Evolutionary conservation across 148 eudicot species (phyloP).

Genomic region (Limonium bicolor): DNA sequence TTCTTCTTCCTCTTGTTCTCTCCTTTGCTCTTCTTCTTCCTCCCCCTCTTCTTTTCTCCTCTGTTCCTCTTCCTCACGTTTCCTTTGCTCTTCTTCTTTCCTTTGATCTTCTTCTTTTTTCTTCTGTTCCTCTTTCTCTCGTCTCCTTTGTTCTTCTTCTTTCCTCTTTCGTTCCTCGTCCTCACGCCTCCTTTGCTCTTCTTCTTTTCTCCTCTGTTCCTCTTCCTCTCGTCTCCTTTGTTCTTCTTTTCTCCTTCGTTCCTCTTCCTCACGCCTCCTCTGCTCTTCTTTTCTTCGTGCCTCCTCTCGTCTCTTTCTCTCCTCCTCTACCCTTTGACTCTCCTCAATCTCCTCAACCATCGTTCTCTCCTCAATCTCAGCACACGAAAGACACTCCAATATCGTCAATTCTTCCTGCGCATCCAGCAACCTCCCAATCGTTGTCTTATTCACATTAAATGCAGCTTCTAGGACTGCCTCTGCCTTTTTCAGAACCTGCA

Average conservation of each 20-base stretch:
- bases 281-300: neutral
- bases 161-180: constrained; percentile 1
- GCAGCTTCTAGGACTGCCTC: constrained; percentile 28
- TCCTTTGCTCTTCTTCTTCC: constrained; percentile 1
- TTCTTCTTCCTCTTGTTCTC: too few relatives aligned
- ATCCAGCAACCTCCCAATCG: constrained; percentile 26
- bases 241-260: neutral
- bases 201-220: neutral
- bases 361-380: constrained; percentile 47
- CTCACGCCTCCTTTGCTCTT: neutral
- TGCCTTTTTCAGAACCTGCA: constrained; percentile 24
- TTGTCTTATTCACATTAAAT: constrained; percentile 29
- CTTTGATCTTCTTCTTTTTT: neutral
- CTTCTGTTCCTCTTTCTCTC: neutral
- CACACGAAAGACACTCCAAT: constrained; percentile 57
- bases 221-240: neutral
- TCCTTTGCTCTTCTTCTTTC: neutral
- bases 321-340: constrained; percentile 14
- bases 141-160: constrained; percentile 3
- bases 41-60: neutral
- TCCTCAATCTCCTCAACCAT: constrained; percentile 33
- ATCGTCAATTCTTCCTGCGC: constrained; percentile 30
- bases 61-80: too few relatives aligned
- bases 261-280: constrained; percentile 6
- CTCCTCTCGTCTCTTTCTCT: constrained; percentile 6